Conservation (phyloP, 352 stramenopile species). For the Pythium rhizo-oryzae region DNA sequence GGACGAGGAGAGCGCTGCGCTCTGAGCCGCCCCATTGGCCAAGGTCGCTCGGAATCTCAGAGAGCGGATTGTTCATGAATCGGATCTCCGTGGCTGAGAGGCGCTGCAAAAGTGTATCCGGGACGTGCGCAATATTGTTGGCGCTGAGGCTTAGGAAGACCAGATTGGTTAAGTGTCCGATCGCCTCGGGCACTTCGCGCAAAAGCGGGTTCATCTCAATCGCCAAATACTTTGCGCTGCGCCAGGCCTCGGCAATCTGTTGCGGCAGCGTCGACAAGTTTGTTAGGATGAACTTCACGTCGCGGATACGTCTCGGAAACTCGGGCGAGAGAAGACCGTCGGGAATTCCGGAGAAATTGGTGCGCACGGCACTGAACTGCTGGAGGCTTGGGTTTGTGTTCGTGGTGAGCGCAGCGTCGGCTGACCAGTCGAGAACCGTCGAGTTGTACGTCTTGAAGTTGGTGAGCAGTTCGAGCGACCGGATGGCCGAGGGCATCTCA, state of each 20-base stretch:
- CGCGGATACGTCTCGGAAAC: background rate
- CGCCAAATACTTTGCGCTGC: constrained; percentile 1
- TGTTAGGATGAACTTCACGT: constrained; percentile 18
- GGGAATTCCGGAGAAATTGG: constrained; percentile 11
- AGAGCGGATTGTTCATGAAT: constrained; percentile 17
- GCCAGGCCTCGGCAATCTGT: background rate
- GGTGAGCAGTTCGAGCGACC: background rate
- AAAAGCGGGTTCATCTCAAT: constrained; percentile 1
- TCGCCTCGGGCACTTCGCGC: background rate
- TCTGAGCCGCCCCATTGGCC: background rate
- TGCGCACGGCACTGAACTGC: background rate
- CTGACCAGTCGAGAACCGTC: background rate
- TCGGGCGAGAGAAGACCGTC: background rate
- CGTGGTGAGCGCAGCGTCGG: background rate
- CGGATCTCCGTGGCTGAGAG: background rate
- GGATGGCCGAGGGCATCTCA: constrained; percentile 7
- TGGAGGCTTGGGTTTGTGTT: background rate
- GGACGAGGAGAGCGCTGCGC: background rate
- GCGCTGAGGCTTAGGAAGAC: background rate
- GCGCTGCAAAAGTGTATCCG: background rate
- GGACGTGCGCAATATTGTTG: constrained; percentile 9
- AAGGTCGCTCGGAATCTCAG: background rate
- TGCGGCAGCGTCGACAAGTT: constrained; percentile 12
- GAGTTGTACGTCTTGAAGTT: constrained; percentile 23
- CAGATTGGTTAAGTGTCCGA: constrained; percentile 1